Base-by-base conservation (phyloP, 768 basidiomycete species). In the Termitomyces sp. region DNA sequence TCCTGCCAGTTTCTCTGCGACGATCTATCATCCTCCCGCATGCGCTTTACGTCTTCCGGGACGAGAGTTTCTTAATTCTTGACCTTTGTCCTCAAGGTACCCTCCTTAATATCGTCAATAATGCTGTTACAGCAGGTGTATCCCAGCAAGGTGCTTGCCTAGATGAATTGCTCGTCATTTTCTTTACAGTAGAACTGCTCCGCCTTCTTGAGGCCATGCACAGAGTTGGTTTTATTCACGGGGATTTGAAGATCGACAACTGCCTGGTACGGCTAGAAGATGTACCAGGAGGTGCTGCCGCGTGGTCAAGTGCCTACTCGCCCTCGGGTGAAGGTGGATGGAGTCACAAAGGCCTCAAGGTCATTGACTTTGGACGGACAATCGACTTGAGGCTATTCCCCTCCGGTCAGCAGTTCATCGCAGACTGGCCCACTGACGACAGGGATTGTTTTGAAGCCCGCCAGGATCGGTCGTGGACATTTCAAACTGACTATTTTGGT, bases 161-260 rank as follows among this genome's bases (percentile, higher is more conserved):
- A 56, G 96, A 98, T 68, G 97, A 99, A 71, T 81, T 96, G 4
- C 82, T 98, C 57, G 94, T 94, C 48, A 84, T 96, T 71, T 99
- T 98, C 82, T 99, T 98, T 82, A 82, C 91, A 31, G 82, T 96
- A 68, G 97, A 98, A 73, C 84, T 98, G 6, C 74, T 98, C 43
- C 87, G 88, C 32, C 75, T 91, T 10, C 74, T 98, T 47, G 94
- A 96, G 69, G 87, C 82, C 17, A 83, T 98, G 71, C 97, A 98
- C 72, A 60, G 70, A 15, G 77, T 81, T 0, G 92, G 94, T 11
- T 92, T 98, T 77, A 92, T 99, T 66, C 97, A 99, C 69, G 96
- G 97, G 37, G 97, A 99, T 76, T 83, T 99, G 64, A 99, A 99
- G 79, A 97, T 98, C 72, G 97, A 99, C 76, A 99, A 99, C 76